Conservation (phyloP, 768 basidiomycete species). For the Cyclocybe aegerita region DNA sequence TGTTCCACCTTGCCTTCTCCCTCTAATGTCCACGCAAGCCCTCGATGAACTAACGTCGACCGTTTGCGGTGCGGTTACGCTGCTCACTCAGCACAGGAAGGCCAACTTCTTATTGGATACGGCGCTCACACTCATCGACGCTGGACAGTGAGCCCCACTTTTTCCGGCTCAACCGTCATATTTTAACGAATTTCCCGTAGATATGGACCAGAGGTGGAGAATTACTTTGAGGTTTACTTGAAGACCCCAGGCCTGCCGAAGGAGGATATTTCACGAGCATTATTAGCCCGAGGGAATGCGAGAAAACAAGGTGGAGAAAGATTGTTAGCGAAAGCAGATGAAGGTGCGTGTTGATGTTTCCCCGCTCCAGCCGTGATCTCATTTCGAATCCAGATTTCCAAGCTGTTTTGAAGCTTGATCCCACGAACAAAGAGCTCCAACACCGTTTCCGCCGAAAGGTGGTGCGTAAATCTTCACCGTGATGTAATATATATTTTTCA, state of each 20-base stretch:
- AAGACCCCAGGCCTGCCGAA: slow-evolving; percentile 56
- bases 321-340: slow-evolving; percentile 56
- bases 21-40: slow-evolving; percentile 21
- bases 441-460: slow-evolving; percentile 46
- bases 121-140: slow-evolving; percentile 44
- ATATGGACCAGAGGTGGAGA: slow-evolving; percentile 64
- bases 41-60: slow-evolving; percentile 54
- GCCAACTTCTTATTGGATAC: slow-evolving; percentile 53
- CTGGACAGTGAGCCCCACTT: slow-evolving; percentile 42
- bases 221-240: slow-evolving; percentile 65
- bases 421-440: slow-evolving; percentile 55
- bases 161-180: neutral
- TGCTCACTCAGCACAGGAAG: slow-evolving; percentile 41
- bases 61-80: slow-evolving; percentile 46
- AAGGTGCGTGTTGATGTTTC: slow-evolving; percentile 39
- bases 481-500: slow-evolving; percentile 3
- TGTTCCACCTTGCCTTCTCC: slow-evolving; percentile 9
- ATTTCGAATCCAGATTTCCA: slow-evolving; percentile 49
- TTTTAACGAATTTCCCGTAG: slow-evolving; percentile 28
- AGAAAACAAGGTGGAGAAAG: slow-evolving; percentile 54
- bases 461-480: slow-evolving; percentile 29
- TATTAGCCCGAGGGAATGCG: slow-evolving; percentile 60
- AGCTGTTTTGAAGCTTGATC: slow-evolving; percentile 57
- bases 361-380: neutral
- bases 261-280: slow-evolving; percentile 50